These are phyloP conservation scores for Aspergillus sojae DNA, from an alignment of 2,329 filamentous ascomycete species.

Conservation along the genomic window DNA sequence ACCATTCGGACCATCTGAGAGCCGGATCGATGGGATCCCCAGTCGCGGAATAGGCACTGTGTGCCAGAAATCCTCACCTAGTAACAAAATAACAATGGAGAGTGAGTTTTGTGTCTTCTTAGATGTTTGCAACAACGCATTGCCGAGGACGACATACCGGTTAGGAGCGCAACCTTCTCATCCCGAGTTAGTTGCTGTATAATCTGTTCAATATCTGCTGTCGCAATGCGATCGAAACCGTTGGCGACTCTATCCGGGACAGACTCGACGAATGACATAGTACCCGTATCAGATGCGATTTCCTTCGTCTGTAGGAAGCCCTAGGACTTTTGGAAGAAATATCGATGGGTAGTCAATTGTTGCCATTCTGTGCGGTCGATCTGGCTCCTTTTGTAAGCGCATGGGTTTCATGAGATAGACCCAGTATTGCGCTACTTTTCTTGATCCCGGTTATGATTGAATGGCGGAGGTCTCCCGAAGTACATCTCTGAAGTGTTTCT, in stretches of 20 bases:
- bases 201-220: constrained; percentile 47
- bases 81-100: not conserved
- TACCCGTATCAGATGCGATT: not conserved
- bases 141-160: constrained; percentile 28
- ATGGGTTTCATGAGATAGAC: not conserved
- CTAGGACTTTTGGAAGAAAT: not conserved
- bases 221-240: constrained; percentile 6
- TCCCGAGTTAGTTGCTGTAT: constrained; percentile 55
- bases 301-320: not conserved
- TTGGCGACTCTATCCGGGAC: not conserved
- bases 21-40: constrained; percentile 65
- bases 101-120: not conserved
- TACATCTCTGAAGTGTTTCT: not conserved
- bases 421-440: too few species aligned
- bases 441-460: too few species aligned
- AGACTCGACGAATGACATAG: not conserved
- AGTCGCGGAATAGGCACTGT: constrained; percentile 65
- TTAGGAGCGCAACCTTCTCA: constrained; percentile 55
- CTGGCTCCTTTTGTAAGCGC: not conserved
- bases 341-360: not conserved
- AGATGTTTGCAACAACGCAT: not conserved
- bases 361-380: not conserved
- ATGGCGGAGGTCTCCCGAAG: too few species aligned
- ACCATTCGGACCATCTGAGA: constrained; percentile 70
- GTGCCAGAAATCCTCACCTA: constrained; percentile 65